Evolutionary conservation across 169 alveolate genomes (phyloP), one percentile per base, ranked within the genome.

Genomic region (Condylostoma magnum): DNA sequence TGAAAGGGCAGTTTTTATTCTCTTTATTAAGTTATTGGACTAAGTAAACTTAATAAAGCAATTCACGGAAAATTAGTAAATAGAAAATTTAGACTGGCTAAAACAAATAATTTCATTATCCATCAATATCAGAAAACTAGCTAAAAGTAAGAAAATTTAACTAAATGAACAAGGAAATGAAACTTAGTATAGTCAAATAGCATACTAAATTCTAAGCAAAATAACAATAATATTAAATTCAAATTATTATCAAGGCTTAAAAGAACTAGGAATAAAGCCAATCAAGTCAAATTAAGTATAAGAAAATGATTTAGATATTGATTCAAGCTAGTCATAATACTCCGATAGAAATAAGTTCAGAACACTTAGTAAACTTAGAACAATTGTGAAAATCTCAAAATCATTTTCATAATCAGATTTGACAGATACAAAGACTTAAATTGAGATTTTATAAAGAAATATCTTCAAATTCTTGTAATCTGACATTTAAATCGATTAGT

Each of bases 1-100:
- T 66, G 75, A 66, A 47, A 43, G 75, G 36, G 50, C 75, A 15
- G 48, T 66, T 43, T 66, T 66, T 47, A 43, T 30, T 12, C 65
- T 66, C 3, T 60, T 38, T 3, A 31, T 36, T 31, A 41, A n/a
- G 2, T 28, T 60, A 10, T 60, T 60, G 18, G 71, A 28, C 12
- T 60, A 38, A 25, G 18, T 31, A 15, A 55, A 60, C 52, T 12
- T 41, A 2, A 52, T 60, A 15, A 34, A 55, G 15, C 20, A 12
- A 1, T 33, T 60, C 25, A 33, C 43, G 3, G 71, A 60, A 37
- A 36, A 30, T n/a, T 33, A 25, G n/a, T 12, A 41, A 36, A 27
- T 12, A n/a, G 27, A n/a, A 18, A 15, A 20, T n/a, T n/a, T 38
- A 52, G 10, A 15, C 18, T 18, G 20, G 15, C 10, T 60, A 6